Percentiles rank a stretch among this genome's conserved stretches.
Conservation (phyloP, 2,329 filamentous ascomycete genomes). For the Ambrosiella cleistominuta region DNA sequence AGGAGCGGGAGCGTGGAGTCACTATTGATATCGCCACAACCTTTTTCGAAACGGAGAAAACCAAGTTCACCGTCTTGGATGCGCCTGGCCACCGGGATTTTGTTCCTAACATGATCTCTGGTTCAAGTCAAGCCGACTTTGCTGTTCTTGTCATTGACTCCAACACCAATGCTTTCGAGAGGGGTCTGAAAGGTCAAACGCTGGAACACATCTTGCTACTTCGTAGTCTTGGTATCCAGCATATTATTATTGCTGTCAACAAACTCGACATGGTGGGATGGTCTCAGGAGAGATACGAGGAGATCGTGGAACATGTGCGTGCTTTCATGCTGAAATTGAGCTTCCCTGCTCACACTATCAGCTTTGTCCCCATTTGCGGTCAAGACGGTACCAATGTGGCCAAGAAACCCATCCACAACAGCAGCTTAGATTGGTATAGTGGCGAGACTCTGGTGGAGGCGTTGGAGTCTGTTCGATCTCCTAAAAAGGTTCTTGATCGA, state of each 20-base stretch:
- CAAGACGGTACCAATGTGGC: conserved; percentile 74
- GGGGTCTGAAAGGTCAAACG: conserved; percentile 82
- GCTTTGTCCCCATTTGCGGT: conserved; percentile 79
- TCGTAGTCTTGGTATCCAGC: conserved; percentile 76
- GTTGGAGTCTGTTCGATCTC: conserved; percentile 64
- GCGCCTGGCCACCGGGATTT: conserved; percentile 91
- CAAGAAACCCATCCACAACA: conserved; percentile 17
- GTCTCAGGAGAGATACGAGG: conserved; percentile 66
- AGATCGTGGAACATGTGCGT: conserved; percentile 68
- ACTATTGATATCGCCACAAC: conserved; percentile 96
- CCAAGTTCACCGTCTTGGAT: conserved; percentile 83
- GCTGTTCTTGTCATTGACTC: conserved; percentile 89
- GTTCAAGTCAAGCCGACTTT: conserved; percentile 88
- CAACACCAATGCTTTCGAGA: conserved; percentile 78
- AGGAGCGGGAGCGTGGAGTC: conserved; percentile 77
- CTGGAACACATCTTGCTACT: conserved; percentile 82
- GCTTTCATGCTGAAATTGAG: conserved; percentile 69
- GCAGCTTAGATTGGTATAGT: conserved; percentile 55
- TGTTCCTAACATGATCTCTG: conserved; percentile 97
- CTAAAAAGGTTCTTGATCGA: conserved; percentile 49
- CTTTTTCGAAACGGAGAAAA: conserved; percentile 76
- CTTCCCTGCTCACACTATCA: conserved; percentile 65
- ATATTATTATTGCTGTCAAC: conserved; percentile 80
- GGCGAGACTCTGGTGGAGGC: conserved; percentile 67
- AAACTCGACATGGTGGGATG: conserved; percentile 81